Conservation (phyloP, 1,139 yeast genomes). For the Candida buenavistaensis region DNA sequence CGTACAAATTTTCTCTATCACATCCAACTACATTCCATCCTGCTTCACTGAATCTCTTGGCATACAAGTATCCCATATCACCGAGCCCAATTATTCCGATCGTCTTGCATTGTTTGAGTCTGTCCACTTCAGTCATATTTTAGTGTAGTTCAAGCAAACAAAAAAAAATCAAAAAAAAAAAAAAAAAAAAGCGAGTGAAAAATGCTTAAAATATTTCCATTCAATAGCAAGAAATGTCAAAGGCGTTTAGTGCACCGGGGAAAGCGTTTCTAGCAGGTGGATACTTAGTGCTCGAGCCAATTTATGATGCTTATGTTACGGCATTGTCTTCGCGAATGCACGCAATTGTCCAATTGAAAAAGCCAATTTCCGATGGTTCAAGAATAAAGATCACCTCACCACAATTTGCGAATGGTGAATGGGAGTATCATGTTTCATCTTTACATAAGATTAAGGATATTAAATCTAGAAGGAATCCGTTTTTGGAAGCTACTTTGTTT, state of each 20-base stretch:
- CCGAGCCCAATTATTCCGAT: conserved; percentile 95
- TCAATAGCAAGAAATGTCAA: conserved; percentile 11
- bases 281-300: conserved; percentile 80
- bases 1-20: conserved; percentile 72
- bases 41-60: conserved; percentile 69
- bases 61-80: conserved; percentile 93
- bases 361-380: conserved; percentile 15
- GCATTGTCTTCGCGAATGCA: conserved; percentile 92
- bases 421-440: conserved; percentile 52
- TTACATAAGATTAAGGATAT: conserved; percentile 20
- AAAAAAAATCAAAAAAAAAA: neutral
- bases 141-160: neutral
- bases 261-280: conserved; percentile 95
- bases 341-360: conserved; percentile 48
- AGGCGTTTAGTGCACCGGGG: conserved; percentile 85
- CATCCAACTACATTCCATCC: conserved; percentile 95
- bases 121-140: no score
- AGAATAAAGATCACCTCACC: conserved; percentile 64
- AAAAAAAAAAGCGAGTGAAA: neutral
- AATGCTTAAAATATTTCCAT: neutral
- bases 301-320: conserved; percentile 74
- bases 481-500: conserved; percentile 61
- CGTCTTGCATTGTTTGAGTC: conserved; percentile 33
- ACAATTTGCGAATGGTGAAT: conserved; percentile 70
- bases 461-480: conserved; percentile 56